phyloP scores from a whole-genome alignment of 345 rosid species.

The Boechera retrofracta region DNA sequence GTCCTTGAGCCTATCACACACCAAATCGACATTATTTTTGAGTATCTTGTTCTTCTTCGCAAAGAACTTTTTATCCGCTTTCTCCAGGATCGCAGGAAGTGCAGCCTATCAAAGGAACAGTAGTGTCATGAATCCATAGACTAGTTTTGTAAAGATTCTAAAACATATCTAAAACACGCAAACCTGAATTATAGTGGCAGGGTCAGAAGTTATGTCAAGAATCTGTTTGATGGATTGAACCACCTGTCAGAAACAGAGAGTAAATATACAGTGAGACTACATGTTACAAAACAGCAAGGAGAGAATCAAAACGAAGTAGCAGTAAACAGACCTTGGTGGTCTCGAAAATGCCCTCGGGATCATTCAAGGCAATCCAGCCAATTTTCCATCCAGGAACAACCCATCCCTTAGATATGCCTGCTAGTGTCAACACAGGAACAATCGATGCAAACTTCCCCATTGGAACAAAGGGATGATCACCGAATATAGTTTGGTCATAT shows the following conservation, averaged over 20 bases:
- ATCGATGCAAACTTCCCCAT: conserved; percentile 62
- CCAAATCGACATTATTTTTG: conserved; percentile 57
- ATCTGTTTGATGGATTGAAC: conserved; percentile 50
- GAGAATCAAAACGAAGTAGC: neutral
- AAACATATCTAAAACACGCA: conserved; percentile 13
- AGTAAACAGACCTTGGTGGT: conserved; percentile 48
- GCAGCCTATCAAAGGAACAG: conserved; percentile 60
- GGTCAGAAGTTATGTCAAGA: conserved; percentile 50
- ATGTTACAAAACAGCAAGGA: neutral
- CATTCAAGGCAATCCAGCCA: conserved; percentile 61
- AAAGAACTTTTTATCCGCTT: conserved; percentile 69
- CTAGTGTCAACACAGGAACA: conserved; percentile 61
- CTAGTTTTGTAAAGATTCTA: neutral
- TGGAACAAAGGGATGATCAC: conserved; percentile 56
- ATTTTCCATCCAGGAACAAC: conserved; percentile 71
- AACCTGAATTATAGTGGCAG: conserved; percentile 67
- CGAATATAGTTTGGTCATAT: conserved; percentile 55
- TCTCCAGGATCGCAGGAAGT: conserved; percentile 64
- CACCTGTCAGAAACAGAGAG: conserved; percentile 44
- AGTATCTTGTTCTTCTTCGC: conserved; percentile 50
- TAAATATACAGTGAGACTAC: neutral
- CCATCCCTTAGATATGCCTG: conserved; percentile 73
- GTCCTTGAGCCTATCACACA: conserved; percentile 57
- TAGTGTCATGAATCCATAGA: neutral
- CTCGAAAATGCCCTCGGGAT: conserved; percentile 51